Conservation (phyloP, 1,139 yeast genomes). For the Blastobotrys serpentis region DNA sequence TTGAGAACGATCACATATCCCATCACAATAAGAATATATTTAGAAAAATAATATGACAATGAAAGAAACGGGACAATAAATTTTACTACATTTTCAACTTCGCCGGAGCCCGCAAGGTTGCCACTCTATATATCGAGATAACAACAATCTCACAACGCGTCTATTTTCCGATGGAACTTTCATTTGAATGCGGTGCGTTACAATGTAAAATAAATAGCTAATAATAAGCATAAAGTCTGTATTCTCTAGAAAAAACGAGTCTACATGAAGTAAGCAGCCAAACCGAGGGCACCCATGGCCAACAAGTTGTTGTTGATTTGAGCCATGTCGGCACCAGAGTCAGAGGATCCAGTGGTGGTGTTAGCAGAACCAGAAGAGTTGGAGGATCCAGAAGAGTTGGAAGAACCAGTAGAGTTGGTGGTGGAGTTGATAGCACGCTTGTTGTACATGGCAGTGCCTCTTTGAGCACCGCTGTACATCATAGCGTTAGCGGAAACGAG, state of each 20-base stretch:
- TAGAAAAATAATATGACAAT: too few relatives aligned
- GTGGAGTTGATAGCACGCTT: slow-evolving; percentile 3
- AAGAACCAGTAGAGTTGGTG: neutral
- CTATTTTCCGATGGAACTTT: too few relatives aligned
- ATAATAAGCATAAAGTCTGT: neutral
- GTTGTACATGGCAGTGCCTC: slow-evolving; percentile 2
- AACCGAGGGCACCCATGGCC: neutral
- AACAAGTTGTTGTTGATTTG: slow-evolving; percentile 1
- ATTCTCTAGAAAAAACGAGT: neutral
- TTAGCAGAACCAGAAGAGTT: slow-evolving; percentile 2
- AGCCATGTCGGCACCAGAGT: slow-evolving; percentile 1
- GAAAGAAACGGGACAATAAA: too few relatives aligned
- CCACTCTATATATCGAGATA: too few relatives aligned
- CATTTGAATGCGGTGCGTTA: too few relatives aligned
- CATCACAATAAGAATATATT: too few relatives aligned
- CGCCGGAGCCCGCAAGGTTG: too few relatives aligned
- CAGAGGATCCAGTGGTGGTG: neutral
- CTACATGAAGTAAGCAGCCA: neutral
- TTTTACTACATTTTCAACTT: too few relatives aligned
- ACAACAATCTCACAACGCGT: too few relatives aligned
- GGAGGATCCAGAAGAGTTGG: neutral
- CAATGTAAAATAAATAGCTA: too few relatives aligned
- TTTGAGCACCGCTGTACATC: slow-evolving; percentile 1
- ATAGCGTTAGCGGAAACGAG: slow-evolving; percentile 3
- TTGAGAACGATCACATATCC: too few relatives aligned